Conservation (phyloP, 495 filamentous ascomycete genomes). For the Clavariopsis aquatica region DNA sequence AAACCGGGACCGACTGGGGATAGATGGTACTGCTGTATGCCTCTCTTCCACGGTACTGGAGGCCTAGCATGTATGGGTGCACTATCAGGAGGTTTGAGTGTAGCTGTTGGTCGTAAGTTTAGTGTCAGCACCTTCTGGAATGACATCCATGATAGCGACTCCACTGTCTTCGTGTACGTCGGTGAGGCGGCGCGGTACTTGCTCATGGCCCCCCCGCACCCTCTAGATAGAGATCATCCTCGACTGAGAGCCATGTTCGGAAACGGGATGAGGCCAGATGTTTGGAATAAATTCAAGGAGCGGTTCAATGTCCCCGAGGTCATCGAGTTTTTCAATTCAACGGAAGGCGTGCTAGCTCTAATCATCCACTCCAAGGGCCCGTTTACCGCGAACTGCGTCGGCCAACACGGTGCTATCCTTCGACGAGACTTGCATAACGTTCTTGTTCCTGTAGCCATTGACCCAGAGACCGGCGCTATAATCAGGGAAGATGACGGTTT, state of each 20-base stretch:
- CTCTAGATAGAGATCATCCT: conserved; percentile 63
- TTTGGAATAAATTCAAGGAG: conserved; percentile 68
- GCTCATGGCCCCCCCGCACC: conserved; percentile 60
- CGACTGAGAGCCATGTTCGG: conserved; percentile 67
- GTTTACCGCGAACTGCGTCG: conserved; percentile 62
- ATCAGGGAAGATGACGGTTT: conserved; percentile 66
- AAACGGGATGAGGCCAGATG: conserved; percentile 74
- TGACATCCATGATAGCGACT: conserved; percentile 65
- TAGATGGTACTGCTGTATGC: conserved; percentile 77
- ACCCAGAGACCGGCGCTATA: conserved; percentile 66
- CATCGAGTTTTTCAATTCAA: conserved; percentile 46
- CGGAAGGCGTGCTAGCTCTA: conserved; percentile 42
- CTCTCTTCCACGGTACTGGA: conserved; percentile 77
- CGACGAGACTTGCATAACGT: conserved; percentile 53
- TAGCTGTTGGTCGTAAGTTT: conserved; percentile 70
- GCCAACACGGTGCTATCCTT: conserved; percentile 66
- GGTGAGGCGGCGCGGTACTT: conserved; percentile 78
- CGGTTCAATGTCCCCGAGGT: conserved; percentile 40
- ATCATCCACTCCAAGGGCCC: conserved; percentile 46
- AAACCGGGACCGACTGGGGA: conserved; percentile 52
- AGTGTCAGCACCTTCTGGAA: conserved; percentile 70
- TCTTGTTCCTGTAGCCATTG: conserved; percentile 66
- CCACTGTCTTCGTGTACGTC: conserved; percentile 75
- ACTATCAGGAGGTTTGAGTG: conserved; percentile 57
- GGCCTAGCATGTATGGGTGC: conserved; percentile 55